A percentile compares a stretch with the other conserved stretches of the same genome.
phyloP scores from a whole-genome alignment of 495 filamentous ascomycete genomes.

The Paragyromitra xinjiangensis region DNA sequence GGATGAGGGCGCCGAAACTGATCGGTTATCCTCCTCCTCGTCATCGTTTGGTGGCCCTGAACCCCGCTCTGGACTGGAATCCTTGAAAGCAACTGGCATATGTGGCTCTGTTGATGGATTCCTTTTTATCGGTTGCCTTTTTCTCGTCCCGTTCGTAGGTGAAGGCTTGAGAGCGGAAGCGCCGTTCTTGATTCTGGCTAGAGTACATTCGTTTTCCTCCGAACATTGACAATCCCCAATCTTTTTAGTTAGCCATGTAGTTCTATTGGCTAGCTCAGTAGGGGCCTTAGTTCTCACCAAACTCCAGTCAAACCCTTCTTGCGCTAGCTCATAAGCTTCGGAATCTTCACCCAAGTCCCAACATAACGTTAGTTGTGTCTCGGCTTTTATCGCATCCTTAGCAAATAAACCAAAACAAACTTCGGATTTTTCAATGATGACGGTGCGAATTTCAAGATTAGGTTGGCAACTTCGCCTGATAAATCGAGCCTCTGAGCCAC shows the following conservation, averaged over 20 bases:
- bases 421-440: constrained; percentile 74
- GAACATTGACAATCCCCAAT: constrained; percentile 56
- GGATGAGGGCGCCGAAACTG: constrained; percentile 47
- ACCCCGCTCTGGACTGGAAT: constrained; percentile 41
- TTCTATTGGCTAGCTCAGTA: constrained; percentile 60
- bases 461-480: constrained; percentile 87
- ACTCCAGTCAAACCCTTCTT: constrained; percentile 58
- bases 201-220: constrained; percentile 46
- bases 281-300: constrained; percentile 61
- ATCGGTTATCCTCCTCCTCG: constrained; percentile 61
- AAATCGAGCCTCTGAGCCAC: constrained; percentile 85
- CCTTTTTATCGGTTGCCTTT: constrained; percentile 39
- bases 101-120: constrained; percentile 48
- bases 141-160: constrained; percentile 41
- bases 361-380: constrained; percentile 70
- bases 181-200: constrained; percentile 40
- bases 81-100: constrained; percentile 39
- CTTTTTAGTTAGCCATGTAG: constrained; percentile 41
- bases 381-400: constrained; percentile 72
- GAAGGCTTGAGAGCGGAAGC: constrained; percentile 29
- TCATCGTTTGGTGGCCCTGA: constrained; percentile 55
- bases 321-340: constrained; percentile 59
- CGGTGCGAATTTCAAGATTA: constrained; percentile 82
- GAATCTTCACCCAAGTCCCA: constrained; percentile 67
- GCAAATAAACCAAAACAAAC: constrained; percentile 88